Base-by-base conservation (phyloP, 179 eudicot genomes). In the Sideroxylon spinosum region DNA sequence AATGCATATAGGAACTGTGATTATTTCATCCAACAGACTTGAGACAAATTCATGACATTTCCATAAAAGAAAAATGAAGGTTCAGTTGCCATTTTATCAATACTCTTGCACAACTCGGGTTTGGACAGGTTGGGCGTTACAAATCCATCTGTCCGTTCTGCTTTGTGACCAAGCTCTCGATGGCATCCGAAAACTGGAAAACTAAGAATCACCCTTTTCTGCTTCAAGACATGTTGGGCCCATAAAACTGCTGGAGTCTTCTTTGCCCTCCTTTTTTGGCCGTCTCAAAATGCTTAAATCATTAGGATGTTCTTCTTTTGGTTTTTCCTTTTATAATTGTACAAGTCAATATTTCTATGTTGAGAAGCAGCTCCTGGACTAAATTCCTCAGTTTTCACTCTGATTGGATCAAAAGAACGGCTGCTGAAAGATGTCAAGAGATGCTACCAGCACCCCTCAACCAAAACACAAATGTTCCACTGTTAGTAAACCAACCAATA, bases 1-100 rank as follows among this genome's bases (percentile, higher is more conserved):
- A 92, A 65, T 0, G 90, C 89, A 32, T 86, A 91, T 73, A 93
- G 74, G 78, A 89, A 93, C 71, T 93, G 92, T 25, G 99, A 89
- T 80, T 92, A 86, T 76, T 92, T 95, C 28, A 76, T 48, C 98
- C 99, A 93, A 68, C 85, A 87, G 13, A 84, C 89, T 12, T 72
- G 82, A 6, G 93, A 84, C 76, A 93, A 77, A 77, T 83, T 90
- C 73, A 86, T 78, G 3, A 93, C 88, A 73, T 89, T 90, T 44
- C 98, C 99, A 53, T 93, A 95, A 13, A 95, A 82, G 86, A 95
- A 95, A 84, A 86, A 95, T 4, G 99, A 98, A 68, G 92, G 88
- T 76, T 88, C 82, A 53, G 87, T 83, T 28, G 81, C 89, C 87
- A 81, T 80, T 69, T 79, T 79, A 83, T 89, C 87, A 28, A 87